Evolutionary conservation across 495 filamentous ascomycete genomes (phyloP), one percentile per base, ranked within the genome.

Genomic region (Tuber brumale): DNA sequence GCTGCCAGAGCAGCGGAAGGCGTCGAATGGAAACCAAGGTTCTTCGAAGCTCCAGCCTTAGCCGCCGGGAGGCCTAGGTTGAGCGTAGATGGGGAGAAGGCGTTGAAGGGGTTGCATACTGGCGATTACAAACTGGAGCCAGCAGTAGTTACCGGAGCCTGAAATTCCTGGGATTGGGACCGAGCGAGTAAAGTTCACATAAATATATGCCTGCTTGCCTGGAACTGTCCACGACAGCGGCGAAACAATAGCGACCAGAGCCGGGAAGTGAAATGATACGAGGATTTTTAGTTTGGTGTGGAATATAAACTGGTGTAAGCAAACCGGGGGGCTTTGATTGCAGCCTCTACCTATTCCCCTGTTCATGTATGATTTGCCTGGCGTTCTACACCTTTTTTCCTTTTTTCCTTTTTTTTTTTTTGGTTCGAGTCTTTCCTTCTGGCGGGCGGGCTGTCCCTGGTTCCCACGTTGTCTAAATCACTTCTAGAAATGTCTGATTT

Each of bases 11-110:
- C 92, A 76, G 86, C 85, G 19, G 87, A 86, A 16, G 86, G 88
- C 27, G 87, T 88, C 71, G 86, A 90, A 27, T 98, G 93, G 92
- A 87, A 90, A 76, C 95, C 95, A n/a, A 87, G 93, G 39, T 99
- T 97, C 84, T 99, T 99, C 83, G 75, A 82, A 74, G 72, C 74
- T 8, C 80, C 81, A 9, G 71, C 69, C 48, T 73, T 82, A 69
- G 72, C 72, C n/a, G 76, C 75, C 70, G 81, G 81, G 27, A 75
- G 80, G 45, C 81, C 81, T 35, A 74, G 71, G 23, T 61, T 82
- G 44, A 82, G 81, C 70, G 79, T 77, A 45, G 81, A 82, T 57
- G 81, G 81, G 5, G 76, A 82, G 71, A 61, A 80, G 46, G 81
- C 74, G 16, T 45, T 82, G 27, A 72, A 73, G 71, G 81, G 81